Conservation (phyloP, 192 early-diverging fungal genomes). For the Backusella luteola region DNA sequence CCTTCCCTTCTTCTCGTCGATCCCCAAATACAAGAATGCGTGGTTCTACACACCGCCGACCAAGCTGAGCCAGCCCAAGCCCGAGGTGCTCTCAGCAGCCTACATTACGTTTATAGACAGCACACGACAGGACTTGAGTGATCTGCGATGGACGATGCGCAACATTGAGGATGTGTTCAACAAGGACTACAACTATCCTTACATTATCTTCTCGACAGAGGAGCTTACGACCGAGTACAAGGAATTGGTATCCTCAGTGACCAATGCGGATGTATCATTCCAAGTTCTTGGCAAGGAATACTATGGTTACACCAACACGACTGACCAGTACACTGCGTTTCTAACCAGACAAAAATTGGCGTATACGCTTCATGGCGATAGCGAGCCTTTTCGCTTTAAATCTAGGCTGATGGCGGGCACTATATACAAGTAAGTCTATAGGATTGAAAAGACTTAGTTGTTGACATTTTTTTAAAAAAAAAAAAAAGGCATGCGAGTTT, state of each 20-base stretch:
- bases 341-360: constrained; percentile 23
- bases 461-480: too few relatives aligned
- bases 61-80: not conserved
- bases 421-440: constrained; percentile 43
- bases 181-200: constrained; percentile 25
- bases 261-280: constrained; percentile 25
- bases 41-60: not conserved
- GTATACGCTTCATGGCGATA: constrained; percentile 28
- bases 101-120: constrained; percentile 26
- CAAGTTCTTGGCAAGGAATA: constrained; percentile 18
- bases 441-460: not conserved
- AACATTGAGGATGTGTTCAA: constrained; percentile 39
- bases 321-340: constrained; percentile 24
- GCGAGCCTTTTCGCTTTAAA: constrained; percentile 41
- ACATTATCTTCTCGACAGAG: constrained; percentile 33
- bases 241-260: constrained; percentile 19
- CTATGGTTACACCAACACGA: constrained; percentile 24
- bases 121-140: constrained; percentile 4
- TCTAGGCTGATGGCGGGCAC: constrained; percentile 42
- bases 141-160: constrained; percentile 27
- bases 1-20: not conserved
- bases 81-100: constrained; percentile 14
- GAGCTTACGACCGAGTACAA: constrained; percentile 31
- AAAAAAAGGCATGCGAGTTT: constrained; percentile 52
- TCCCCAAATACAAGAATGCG: not conserved